phyloP scores from a whole-genome alignment of 768 basidiomycete species.

The Cystobasidium ongulense region DNA sequence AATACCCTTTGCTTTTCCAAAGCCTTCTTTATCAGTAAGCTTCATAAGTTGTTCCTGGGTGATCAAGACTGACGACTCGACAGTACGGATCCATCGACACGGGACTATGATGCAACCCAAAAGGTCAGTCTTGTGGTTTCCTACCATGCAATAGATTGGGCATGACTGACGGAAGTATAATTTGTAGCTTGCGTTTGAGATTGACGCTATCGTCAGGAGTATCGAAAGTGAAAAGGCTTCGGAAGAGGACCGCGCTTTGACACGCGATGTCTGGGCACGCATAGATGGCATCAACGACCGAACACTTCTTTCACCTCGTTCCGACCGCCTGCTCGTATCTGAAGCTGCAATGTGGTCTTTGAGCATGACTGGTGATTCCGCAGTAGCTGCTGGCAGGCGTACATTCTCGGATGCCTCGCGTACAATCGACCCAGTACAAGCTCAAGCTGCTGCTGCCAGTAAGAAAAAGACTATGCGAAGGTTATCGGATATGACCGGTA shows the following conservation, averaged over 20 bases:
- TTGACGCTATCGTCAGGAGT: conserved; percentile 87
- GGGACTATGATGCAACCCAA: conserved; percentile 67
- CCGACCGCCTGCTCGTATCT: conserved; percentile 74
- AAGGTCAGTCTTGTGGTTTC: background rate
- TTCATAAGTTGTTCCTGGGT: background rate
- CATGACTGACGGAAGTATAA: conserved; percentile 53
- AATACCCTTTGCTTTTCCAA: conserved; percentile 89
- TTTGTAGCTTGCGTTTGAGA: conserved; percentile 89
- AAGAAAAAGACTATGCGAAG: conserved; percentile 3
- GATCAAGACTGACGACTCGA: background rate
- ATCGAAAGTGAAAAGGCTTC: conserved; percentile 98
- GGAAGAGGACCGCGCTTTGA: conserved; percentile 85
- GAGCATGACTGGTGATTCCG: background rate
- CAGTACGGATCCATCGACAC: conserved; percentile 84
- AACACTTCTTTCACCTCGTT: conserved; percentile 77
- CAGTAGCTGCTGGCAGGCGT: background rate
- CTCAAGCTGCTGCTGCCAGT: conserved; percentile 11
- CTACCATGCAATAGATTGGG: too few species aligned
- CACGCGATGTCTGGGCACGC: conserved; percentile 78
- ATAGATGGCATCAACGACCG: conserved; percentile 91
- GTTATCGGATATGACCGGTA: conserved; percentile 8
- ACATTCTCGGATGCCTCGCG: conserved; percentile 26
- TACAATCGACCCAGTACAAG: background rate
- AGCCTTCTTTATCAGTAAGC: conserved; percentile 30
- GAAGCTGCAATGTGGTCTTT: conserved; percentile 50